phyloP scores from a whole-genome alignment of 345 rosid species.

The Populus davidiana region DNA sequence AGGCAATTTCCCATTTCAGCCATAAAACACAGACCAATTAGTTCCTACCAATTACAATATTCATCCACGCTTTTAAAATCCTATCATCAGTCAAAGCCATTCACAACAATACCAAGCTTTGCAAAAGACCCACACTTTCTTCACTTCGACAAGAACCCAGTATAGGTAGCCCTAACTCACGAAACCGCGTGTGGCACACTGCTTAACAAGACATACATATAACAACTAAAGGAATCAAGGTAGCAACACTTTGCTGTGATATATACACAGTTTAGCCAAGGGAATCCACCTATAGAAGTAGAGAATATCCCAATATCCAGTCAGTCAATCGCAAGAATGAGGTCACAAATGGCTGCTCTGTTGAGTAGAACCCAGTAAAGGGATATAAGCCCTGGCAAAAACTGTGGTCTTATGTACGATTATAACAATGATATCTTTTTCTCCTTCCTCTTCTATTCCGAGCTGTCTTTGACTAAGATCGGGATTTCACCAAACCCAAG shows the following conservation, averaged over 20 bases:
- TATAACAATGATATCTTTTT: conserved; percentile 7
- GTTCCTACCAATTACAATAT: background rate
- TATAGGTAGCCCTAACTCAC: conserved; percentile 12
- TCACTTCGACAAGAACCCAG: conserved; percentile 2
- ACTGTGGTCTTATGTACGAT: conserved; percentile 24
- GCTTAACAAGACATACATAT: conserved; percentile 4
- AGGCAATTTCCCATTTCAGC: background rate
- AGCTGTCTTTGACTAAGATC: conserved; percentile 20
- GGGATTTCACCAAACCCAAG: conserved; percentile 34
- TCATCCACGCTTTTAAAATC: conserved; percentile 4
- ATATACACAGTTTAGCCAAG: conserved; percentile 41
- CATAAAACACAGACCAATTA: background rate
- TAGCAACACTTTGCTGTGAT: conserved; percentile 15
- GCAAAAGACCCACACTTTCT: conserved; percentile 11
- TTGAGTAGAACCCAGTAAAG: conserved; percentile 22
- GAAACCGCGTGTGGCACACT: background rate
- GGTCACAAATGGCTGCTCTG: conserved; percentile 21
- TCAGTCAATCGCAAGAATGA: conserved; percentile 33
- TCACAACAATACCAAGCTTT: conserved; percentile 2
- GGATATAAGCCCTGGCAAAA: conserved; percentile 15
- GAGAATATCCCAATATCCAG: conserved; percentile 19
- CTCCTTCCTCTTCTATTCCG: conserved; percentile 10
- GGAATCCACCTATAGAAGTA: conserved; percentile 25
- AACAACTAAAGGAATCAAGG: conserved; percentile 15
- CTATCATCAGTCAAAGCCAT: conserved; percentile 12